Base-by-base conservation (phyloP, 129 eudicot genomes). In the Artemisia argyi region DNA sequence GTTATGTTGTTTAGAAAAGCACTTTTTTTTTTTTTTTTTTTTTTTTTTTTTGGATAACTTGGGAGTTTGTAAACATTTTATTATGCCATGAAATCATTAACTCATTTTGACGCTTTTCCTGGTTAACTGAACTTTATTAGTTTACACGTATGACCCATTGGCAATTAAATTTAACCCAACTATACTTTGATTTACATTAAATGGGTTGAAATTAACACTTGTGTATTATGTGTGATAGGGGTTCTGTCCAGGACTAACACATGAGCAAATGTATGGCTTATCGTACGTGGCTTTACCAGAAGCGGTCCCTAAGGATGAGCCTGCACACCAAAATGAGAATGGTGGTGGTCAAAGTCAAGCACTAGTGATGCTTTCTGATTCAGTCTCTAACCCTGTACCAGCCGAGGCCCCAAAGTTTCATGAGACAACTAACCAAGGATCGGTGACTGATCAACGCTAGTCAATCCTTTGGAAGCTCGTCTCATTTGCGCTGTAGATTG, bases 181-280 rank as follows among this genome's bases (percentile, higher is more conserved):
- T 20, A 9, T 24, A 2, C 14, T 55, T 68, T 22, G 4, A 12
- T 24, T n/a, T 11, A 2, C 53, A 10, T 53, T 69, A 56, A 14
- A 44, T 22, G 42, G 47, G 47, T 10, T 61, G 26, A 61, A 26
- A 14, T 60, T 60, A 62, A 72, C 76, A 60, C 47, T 11, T 3
- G 0, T 73, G 22, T 64, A 7, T 15, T 57, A 7, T 76, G 61
- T 72, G 58, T 24, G 1, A 54, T 80, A 93, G 98, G 98, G 98
- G 53, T 70, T 85, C 73, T 93, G 97, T 65, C 98, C 91, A 4
- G 98, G 98, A 61, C 85, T 84, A 75, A 85, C 91, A 19, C 96
- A 87, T 53, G 92, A 66, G 53, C 98, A 93, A 77, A 85, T 83
- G 81, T 89, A 72, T 81, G 91, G 89, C 56, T 79, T 93, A 72